Evolutionary conservation across 192 early-diverging fungal genomes (phyloP), one percentile per base, ranked within the genome.

Genomic region (Hyaloraphidium curvatum): DNA sequence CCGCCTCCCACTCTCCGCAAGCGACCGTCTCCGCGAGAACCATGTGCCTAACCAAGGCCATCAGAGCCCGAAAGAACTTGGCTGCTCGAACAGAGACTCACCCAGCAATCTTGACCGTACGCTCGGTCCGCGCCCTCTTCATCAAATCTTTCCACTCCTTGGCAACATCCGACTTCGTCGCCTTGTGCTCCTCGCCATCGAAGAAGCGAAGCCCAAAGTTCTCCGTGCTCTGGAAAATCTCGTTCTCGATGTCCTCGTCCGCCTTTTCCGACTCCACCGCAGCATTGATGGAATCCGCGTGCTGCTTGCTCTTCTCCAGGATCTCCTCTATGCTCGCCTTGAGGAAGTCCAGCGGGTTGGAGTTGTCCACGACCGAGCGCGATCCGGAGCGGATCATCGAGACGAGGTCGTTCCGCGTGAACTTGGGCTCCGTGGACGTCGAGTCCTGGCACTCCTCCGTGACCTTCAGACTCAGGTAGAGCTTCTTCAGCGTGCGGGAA

Each of bases 1-100:
- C 28, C 1, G 65, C 65, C 51, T 67, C 65, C 65, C 65, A 67
- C 30, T 57, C 40, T 19, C 55, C 65, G 35, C 52, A 62, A 31
- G 57, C 65, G 25, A 63, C 55, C 26, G 62, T 59, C 39, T 63
- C 61, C 33, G 55, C 57, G 27, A 67, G 31, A 11, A 67, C 61
- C 55, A 33, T 41, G 43, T 67, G 58, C 16, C n/a, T n/a, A n/a
- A n/a, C n/a, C n/a, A n/a, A n/a, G n/a, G n/a, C n/a, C n/a, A n/a
- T n/a, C n/a, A n/a, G n/a, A n/a, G n/a, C n/a, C n/a, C n/a, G n/a
- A n/a, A n/a, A n/a, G n/a, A n/a, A n/a, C n/a, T n/a, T n/a, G n/a
- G n/a, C n/a, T n/a, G n/a, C n/a, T n/a, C n/a, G n/a, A n/a, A n/a
- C n/a, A n/a, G n/a, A n/a, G n/a, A n/a, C n/a, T n/a, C n/a, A n/a